These are phyloP conservation scores for Erodium texanum DNA, from an alignment of 441 rosid genomes.

Conservation along the genomic window DNA sequence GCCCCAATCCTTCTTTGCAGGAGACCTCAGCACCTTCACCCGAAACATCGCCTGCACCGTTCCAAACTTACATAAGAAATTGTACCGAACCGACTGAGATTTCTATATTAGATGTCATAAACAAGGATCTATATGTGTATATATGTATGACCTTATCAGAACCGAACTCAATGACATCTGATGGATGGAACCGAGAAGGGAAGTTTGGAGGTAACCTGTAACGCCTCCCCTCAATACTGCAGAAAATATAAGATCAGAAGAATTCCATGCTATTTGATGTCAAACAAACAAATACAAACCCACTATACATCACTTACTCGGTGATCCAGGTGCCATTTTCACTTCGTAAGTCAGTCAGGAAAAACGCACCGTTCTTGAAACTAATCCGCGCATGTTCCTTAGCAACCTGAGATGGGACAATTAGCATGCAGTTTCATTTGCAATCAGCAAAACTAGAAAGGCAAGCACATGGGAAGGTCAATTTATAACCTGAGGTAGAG, in stretches of 20 bases:
- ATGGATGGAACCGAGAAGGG: constrained; percentile 49
- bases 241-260: constrained; percentile 4
- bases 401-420: constrained; percentile 39
- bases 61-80: not conserved
- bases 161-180: constrained; percentile 58
- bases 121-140: no score
- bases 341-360: constrained; percentile 57
- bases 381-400: constrained; percentile 62
- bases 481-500: constrained; percentile 46
- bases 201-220: constrained; percentile 43
- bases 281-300: no score
- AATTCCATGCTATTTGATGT: constrained; percentile 9
- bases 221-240: constrained; percentile 59
- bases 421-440: not conserved
- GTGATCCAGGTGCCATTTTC: constrained; percentile 65
- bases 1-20: constrained; percentile 23
- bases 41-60: constrained; percentile 46
- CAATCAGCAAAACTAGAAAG: not conserved
- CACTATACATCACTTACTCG: no score
- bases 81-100: not conserved
- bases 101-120: not conserved
- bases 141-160: constrained; percentile 42
- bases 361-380: constrained; percentile 70
- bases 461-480: not conserved
- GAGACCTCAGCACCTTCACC: constrained; percentile 56